Conservation (phyloP, 345 rosid genomes). For the Pistacia atlantica region DNA sequence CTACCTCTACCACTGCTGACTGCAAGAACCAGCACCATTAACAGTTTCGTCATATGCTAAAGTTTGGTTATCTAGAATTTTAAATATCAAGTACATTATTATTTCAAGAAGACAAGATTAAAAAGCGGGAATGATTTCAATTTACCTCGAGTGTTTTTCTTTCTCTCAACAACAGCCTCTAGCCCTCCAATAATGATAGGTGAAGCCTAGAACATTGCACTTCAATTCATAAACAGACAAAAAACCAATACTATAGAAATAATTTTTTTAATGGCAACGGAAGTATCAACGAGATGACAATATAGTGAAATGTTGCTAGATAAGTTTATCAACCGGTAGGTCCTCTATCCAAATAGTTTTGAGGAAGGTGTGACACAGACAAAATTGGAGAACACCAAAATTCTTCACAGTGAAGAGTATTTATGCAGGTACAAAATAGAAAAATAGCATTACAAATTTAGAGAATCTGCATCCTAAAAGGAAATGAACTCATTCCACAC, state of each 20-base stretch:
- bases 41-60: conserved; percentile 7
- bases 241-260: not conserved
- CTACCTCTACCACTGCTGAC: conserved; percentile 53
- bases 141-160: conserved; percentile 73
- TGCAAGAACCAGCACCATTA: conserved; percentile 20
- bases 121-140: conserved; percentile 13
- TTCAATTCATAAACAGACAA: not conserved
- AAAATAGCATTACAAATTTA: not conserved
- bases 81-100: conserved; percentile 24
- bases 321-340: not conserved
- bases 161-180: conserved; percentile 68
- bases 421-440: not conserved
- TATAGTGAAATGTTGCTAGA: not conserved
- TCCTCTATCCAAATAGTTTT: not conserved
- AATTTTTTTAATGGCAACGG: not conserved
- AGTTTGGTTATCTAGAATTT: conserved; percentile 2
- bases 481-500: not conserved
- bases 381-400: too few relatives aligned
- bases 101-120: conserved; percentile 14
- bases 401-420: not conserved
- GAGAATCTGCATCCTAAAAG: not conserved
- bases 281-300: not conserved
- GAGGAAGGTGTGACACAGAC: too few relatives aligned
- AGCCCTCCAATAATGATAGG: conserved; percentile 60
- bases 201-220: conserved; percentile 60